Evolutionary conservation across 441 rosid species (phyloP).

Genomic region (Bruguiera hainesii): DNA sequence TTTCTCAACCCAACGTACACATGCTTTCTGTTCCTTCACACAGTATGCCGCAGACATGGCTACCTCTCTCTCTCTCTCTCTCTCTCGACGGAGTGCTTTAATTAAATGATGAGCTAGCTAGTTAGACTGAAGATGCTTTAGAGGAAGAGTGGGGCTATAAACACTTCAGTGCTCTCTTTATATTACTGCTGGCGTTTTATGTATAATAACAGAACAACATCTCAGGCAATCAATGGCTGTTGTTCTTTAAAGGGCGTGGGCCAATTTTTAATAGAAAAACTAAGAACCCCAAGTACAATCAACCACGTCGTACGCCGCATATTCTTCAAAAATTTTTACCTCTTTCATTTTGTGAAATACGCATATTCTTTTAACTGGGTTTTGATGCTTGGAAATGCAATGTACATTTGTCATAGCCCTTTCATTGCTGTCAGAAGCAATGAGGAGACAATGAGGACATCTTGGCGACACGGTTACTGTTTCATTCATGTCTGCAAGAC

Average conservation of each 20-base stretch:
- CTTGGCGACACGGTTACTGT: not conserved
- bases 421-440: not conserved
- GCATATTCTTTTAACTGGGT: slow-evolving; percentile 10
- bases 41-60: slow-evolving; percentile 50
- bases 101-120: not conserved
- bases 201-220: too few species aligned
- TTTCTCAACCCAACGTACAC: slow-evolving; percentile 63
- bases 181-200: too few species aligned
- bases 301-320: slow-evolving; percentile 16
- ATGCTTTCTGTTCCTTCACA: slow-evolving; percentile 50
- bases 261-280: too few species aligned
- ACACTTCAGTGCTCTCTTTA: not conserved
- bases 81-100: slow-evolving; percentile 6
- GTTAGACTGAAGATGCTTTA: not conserved
- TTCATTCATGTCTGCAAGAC: not conserved
- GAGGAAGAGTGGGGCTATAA: not conserved
- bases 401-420: too few species aligned
- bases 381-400: slow-evolving; percentile 12
- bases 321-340: not conserved
- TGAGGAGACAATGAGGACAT: not conserved
- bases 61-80: slow-evolving; percentile 12
- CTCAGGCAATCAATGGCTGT: too few species aligned
- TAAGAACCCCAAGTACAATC: not conserved
- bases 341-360: not conserved
- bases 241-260: too few species aligned